phyloP scores from a whole-genome alignment of 1,284 basidiomycete species.

The Microbotryum intermedium region DNA sequence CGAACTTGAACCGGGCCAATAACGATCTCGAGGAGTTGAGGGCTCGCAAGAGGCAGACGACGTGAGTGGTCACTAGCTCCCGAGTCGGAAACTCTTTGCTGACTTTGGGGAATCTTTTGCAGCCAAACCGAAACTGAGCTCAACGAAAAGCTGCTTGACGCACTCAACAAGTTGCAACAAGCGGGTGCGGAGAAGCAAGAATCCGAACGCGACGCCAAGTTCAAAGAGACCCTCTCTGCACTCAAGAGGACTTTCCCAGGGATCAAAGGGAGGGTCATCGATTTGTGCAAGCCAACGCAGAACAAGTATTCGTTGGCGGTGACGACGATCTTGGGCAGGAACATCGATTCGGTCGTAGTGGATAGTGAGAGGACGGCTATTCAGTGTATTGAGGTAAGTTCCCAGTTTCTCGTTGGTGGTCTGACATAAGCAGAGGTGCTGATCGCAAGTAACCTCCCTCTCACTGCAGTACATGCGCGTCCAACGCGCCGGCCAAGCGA shows the following conservation, averaged over 20 bases:
- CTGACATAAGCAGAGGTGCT: background rate
- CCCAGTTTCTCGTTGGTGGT: background rate
- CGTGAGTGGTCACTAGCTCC: background rate
- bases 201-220: constrained; percentile 68
- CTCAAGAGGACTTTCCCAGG: constrained; percentile 75
- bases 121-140: constrained; percentile 80
- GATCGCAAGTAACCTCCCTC: background rate
- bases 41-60: constrained; percentile 15
- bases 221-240: constrained; percentile 76
- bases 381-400: constrained; percentile 80
- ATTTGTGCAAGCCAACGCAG: constrained; percentile 85
- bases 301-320: constrained; percentile 90
- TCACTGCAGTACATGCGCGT: constrained; percentile 74
- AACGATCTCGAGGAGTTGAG: constrained; percentile 39
- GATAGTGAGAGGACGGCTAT: constrained; percentile 95
- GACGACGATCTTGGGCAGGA: constrained; percentile 87
- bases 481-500: constrained; percentile 88
- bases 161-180: constrained; percentile 75
- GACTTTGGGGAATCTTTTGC: background rate
- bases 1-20: constrained; percentile 63
- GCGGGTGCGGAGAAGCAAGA: constrained; percentile 79
- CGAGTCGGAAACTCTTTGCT: background rate
- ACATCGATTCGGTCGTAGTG: constrained; percentile 91
- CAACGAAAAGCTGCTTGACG: constrained; percentile 78
- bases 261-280: constrained; percentile 67